phyloP scores from a whole-genome alignment of 768 basidiomycete genomes.

The Gymnopilus junonius region DNA sequence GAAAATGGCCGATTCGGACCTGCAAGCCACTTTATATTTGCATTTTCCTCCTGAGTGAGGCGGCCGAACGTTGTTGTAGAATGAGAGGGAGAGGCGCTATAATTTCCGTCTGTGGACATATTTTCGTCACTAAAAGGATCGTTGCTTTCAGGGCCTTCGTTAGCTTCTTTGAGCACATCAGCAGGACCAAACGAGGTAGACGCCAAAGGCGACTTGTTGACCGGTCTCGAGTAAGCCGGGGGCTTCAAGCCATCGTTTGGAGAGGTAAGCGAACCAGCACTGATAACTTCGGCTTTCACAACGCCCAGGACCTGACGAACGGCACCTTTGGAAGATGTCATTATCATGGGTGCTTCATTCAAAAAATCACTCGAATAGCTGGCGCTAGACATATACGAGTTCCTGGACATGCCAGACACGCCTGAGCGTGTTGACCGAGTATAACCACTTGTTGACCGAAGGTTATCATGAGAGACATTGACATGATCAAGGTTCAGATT shows the following conservation, averaged over 20 bases:
- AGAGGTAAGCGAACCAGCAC: conserved; percentile 48
- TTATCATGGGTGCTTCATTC: conserved; percentile 81
- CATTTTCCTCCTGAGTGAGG: conserved; percentile 4
- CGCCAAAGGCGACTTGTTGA: conserved; percentile 69
- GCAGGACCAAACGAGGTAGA: conserved; percentile 72
- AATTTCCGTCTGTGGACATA: conserved; percentile 41
- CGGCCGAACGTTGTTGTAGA: conserved; percentile 46
- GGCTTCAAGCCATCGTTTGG: conserved; percentile 46
- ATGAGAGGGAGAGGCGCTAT: conserved; percentile 42
- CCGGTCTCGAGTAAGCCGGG: conserved; percentile 45
- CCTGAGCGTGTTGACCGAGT: conserved; percentile 60
- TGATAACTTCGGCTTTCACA: conserved; percentile 80
- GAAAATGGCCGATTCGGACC: conserved; percentile 48
- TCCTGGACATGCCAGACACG: conserved; percentile 54
- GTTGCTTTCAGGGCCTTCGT: conserved; percentile 51
- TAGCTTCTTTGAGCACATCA: conserved; percentile 61
- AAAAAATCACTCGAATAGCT: conserved; percentile 81
- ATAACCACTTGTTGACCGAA: conserved; percentile 40
- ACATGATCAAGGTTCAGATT: conserved; percentile 67
- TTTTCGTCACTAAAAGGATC: conserved; percentile 74
- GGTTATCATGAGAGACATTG: conserved; percentile 59
- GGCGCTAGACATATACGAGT: conserved; percentile 75
- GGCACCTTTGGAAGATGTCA: conserved; percentile 66
- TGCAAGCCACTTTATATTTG: background rate
- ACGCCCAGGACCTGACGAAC: conserved; percentile 78